Conservation (phyloP, 257 asterid genomes). For the Solanum stenotomum region DNA sequence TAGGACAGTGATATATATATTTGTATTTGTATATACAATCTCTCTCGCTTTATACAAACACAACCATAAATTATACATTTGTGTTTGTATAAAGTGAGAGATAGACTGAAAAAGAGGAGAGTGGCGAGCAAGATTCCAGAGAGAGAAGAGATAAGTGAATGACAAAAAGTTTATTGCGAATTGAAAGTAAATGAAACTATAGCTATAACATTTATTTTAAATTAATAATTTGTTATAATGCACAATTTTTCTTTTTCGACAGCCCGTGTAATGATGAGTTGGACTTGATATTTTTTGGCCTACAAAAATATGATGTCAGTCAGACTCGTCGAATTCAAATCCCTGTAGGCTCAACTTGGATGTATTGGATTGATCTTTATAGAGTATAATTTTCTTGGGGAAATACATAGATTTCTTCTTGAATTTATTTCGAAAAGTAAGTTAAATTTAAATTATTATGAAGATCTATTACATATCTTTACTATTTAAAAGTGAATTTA, state of each 20-base stretch:
- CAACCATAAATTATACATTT: too few species aligned
- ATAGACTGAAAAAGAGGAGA: not conserved
- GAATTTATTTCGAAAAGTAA: too few species aligned
- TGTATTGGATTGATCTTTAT: not conserved
- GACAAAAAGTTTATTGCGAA: too few species aligned
- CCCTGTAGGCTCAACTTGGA: not conserved
- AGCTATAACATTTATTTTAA: too few species aligned
- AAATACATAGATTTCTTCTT: too few species aligned
- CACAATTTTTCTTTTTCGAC: not conserved
- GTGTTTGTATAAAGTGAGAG: not conserved
- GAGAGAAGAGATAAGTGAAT: not conserved
- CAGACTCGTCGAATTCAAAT: not conserved
- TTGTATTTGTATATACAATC: too few species aligned
- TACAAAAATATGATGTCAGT: not conserved
- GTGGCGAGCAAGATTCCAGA: too few species aligned
- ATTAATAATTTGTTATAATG: too few species aligned
- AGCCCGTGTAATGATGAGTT: not conserved
- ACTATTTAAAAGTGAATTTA: too few species aligned
- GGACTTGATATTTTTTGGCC: not conserved
- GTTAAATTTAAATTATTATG: too few species aligned
- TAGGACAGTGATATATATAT: not conserved
- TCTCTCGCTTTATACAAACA: not conserved
- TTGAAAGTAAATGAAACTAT: rapidly evolving
- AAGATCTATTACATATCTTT: too few species aligned
- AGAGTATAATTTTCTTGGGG: not conserved